Conservation (phyloP, 164 flowering plant genomes). For the Macadamia integrifolia region DNA sequence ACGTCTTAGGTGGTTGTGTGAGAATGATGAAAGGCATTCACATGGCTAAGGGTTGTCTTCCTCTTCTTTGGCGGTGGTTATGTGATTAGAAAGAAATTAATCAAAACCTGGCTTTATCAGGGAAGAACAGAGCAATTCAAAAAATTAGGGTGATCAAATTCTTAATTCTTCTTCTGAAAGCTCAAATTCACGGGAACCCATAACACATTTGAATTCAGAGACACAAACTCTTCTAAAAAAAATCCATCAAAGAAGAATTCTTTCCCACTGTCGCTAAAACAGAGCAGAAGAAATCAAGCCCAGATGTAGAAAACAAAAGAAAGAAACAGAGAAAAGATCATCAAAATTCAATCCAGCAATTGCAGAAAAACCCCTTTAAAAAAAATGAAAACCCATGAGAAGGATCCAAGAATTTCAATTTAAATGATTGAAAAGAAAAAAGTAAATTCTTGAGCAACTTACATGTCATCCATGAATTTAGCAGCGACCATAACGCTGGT, state of each 20-base stretch:
- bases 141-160: neutral
- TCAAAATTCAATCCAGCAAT: neutral
- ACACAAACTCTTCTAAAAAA: neutral
- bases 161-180: no score
- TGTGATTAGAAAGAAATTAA: neutral
- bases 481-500: slow-evolving; percentile 49
- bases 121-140: no score
- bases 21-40: neutral
- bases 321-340: neutral
- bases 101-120: neutral
- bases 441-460: slow-evolving; percentile 13
- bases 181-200: neutral
- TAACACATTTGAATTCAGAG: neutral
- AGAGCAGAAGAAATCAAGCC: neutral
- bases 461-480: slow-evolving; percentile 54
- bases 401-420: neutral
- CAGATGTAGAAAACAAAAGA: neutral
- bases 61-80: slow-evolving; percentile 1
- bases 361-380: neutral
- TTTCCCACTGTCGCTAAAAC: neutral
- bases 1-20: neutral
- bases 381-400: neutral
- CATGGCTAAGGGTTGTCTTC: neutral
- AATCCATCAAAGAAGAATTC: neutral
- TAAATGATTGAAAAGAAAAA: no score